A percentile compares a stretch with the other conserved stretches of the same genome.
Conservation (phyloP, 1,284 basidiomycete species). For the Paramarasmius palmivorus region DNA sequence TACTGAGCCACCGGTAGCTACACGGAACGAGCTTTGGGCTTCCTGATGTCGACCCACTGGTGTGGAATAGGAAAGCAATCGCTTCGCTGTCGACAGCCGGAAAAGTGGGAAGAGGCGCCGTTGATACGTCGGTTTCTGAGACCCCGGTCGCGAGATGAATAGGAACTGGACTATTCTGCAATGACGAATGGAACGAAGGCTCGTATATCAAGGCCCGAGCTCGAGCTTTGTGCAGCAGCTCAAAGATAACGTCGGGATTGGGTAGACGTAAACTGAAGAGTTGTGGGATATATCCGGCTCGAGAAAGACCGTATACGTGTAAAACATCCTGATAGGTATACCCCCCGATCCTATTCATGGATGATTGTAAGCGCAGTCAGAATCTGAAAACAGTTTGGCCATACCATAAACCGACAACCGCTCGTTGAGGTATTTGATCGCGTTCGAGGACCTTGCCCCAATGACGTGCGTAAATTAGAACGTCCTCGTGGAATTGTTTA, state of each 20-base stretch:
- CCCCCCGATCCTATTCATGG: slow-evolving; percentile 56
- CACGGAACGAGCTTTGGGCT: slow-evolving; percentile 73
- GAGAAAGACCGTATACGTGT: slow-evolving; percentile 69
- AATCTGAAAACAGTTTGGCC: slow-evolving; percentile 20
- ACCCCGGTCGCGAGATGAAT: slow-evolving; percentile 44
- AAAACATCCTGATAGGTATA: slow-evolving; percentile 67
- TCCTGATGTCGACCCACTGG: slow-evolving; percentile 73
- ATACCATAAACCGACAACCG: slow-evolving; percentile 70
- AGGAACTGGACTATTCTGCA: slow-evolving; percentile 45
- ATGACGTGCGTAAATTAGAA: slow-evolving; percentile 53
- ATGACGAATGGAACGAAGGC: slow-evolving; percentile 37
- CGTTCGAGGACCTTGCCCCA: slow-evolving; percentile 49
- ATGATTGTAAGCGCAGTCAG: slow-evolving; percentile 7
- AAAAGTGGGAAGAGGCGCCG: slow-evolving; percentile 46
- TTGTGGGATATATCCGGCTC: slow-evolving; percentile 73
- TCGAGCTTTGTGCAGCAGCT: slow-evolving; percentile 56
- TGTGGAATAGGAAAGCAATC: slow-evolving; percentile 69
- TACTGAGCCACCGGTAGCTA: slow-evolving; percentile 59
- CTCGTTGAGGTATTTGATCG: slow-evolving; percentile 45
- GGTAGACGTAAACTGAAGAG: slow-evolving; percentile 71
- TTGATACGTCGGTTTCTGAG: slow-evolving; percentile 34
- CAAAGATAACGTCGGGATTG: slow-evolving; percentile 65
- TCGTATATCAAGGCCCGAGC: slow-evolving; percentile 66
- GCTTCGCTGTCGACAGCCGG: slow-evolving; percentile 39
- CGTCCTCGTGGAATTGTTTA: slow-evolving; percentile 51